Percentiles rank a stretch among this genome's conserved stretches.
These are phyloP conservation scores for Neofusicoccum sp. DNA, from an alignment of 2,329 filamentous ascomycete genomes.

Conservation along the genomic window DNA sequence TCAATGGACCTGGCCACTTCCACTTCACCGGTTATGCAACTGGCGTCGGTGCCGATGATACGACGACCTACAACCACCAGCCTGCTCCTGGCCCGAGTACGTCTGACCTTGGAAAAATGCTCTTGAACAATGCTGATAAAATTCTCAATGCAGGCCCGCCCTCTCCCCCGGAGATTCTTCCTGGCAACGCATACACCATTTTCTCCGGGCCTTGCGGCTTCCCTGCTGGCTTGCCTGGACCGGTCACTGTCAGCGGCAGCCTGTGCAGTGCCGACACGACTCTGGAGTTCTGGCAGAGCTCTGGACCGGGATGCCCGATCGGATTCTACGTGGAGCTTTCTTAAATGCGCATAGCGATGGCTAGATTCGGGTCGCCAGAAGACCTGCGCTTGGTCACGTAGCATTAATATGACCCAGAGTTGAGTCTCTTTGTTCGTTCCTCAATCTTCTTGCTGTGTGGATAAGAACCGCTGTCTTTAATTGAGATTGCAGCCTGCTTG, in stretches of 20 bases:
- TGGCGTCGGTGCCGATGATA: conserved; percentile 24
- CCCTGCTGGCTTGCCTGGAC: conserved; percentile 7
- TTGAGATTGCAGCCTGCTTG: too few species aligned
- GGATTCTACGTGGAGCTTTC: conserved; percentile 29
- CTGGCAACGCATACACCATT: conserved; percentile 28
- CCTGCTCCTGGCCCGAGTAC: conserved; percentile 25
- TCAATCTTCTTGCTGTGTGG: too few species aligned
- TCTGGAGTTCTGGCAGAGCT: conserved; percentile 27
- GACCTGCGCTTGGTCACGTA: too few species aligned
- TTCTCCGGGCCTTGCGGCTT: conserved; percentile 25
- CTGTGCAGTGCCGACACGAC: conserved; percentile 27
- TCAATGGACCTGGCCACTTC: conserved; percentile 26
- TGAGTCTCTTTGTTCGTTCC: too few species aligned
- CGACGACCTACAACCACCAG: conserved; percentile 28
- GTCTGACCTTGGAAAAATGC: not conserved
- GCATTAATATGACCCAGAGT: too few species aligned
- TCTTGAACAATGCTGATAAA: not conserved
- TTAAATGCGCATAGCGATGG: not conserved
- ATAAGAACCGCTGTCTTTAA: too few species aligned
- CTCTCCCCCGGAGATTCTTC: conserved; percentile 25
- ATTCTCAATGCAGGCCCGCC: conserved; percentile 21
- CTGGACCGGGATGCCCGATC: conserved; percentile 25
- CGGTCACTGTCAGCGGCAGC: conserved; percentile 24
- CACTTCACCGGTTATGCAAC: conserved; percentile 27
- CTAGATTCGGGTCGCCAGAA: too few species aligned